Percentiles rank a stretch among this genome's conserved stretches.
These are phyloP conservation scores for Sporobolomyces phaffii DNA, from an alignment of 768 basidiomycete genomes.

Conservation along the genomic window DNA sequence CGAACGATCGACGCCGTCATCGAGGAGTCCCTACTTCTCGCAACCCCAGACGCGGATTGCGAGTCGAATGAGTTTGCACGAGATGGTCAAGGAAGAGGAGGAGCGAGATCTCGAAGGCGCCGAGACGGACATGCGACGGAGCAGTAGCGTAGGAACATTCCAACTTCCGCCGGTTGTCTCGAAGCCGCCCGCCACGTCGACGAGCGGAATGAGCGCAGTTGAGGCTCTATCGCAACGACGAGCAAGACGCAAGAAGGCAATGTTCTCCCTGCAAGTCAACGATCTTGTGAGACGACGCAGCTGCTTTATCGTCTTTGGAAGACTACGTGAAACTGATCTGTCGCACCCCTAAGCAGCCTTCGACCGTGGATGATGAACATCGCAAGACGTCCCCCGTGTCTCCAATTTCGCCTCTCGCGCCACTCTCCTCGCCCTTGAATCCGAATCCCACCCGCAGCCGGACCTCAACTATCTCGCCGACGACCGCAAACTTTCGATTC, in stretches of 20 bases:
- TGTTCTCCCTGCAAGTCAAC: slow-evolving; percentile 27
- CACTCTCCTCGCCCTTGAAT: neutral
- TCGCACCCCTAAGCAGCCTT: slow-evolving; percentile 1
- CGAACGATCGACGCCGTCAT: neutral
- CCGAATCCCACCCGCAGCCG: neutral
- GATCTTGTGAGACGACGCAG: slow-evolving; percentile 9
- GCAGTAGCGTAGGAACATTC: neutral
- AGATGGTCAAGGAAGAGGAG: slow-evolving; percentile 30
- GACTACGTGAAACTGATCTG: too few relatives aligned
- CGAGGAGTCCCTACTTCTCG: neutral
- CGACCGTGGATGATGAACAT: neutral
- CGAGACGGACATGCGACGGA: neutral
- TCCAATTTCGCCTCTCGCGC: neutral
- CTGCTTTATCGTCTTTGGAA: too few relatives aligned
- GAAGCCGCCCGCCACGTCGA: neutral
- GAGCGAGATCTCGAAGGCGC: slow-evolving; percentile 4
- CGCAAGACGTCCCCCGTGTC: neutral
- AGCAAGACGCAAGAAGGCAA: slow-evolving; percentile 2
- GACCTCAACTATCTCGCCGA: slow-evolving; percentile 4
- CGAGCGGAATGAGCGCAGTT: slow-evolving; percentile 9
- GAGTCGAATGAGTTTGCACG: slow-evolving; percentile 23
- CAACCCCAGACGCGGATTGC: neutral
- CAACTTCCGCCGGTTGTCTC: neutral
- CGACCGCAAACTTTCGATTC: slow-evolving; percentile 12
- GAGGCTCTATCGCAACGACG: neutral